Evolutionary conservation across 2,329 filamentous ascomycete genomes (phyloP).

Genomic region (Colletotrichum sublineola): DNA sequence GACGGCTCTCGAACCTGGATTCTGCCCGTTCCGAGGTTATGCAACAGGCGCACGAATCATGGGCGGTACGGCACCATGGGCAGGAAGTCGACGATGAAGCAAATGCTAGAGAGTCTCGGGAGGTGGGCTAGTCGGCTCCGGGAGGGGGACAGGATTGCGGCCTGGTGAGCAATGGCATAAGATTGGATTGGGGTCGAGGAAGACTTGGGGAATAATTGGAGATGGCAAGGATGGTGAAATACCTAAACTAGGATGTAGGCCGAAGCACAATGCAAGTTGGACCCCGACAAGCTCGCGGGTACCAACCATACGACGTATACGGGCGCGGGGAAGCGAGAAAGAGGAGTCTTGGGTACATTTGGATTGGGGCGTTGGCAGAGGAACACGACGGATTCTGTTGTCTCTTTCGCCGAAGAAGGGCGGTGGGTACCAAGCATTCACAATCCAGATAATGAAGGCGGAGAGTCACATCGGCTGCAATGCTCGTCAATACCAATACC

Average conservation of each 20-base stretch:
- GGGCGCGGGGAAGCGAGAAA: neutral
- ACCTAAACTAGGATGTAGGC: neutral
- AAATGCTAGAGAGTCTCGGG: conserved; percentile 25
- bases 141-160: conserved; percentile 8
- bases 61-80: conserved; percentile 26
- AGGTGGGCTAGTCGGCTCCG: conserved; percentile 31
- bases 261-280: neutral
- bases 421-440: neutral
- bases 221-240: conserved; percentile 5
- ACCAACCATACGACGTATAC: neutral
- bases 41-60: conserved; percentile 40
- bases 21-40: conserved; percentile 3
- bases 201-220: conserved; percentile 14
- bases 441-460: conserved; percentile 5
- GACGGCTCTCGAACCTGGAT: conserved; percentile 27
- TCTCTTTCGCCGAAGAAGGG: conserved; percentile 14
- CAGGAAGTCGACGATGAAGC: conserved; percentile 32
- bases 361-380: neutral
- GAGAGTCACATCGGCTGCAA: neutral
- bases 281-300: neutral
- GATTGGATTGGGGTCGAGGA: conserved; percentile 5
- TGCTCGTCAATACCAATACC: too few relatives aligned
- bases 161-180: conserved; percentile 1
- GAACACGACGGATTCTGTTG: conserved; percentile 5
- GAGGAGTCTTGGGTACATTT: neutral